These are phyloP conservation scores for Mercurialis annua DNA, from an alignment of 345 rosid species.

Conservation along the genomic window DNA sequence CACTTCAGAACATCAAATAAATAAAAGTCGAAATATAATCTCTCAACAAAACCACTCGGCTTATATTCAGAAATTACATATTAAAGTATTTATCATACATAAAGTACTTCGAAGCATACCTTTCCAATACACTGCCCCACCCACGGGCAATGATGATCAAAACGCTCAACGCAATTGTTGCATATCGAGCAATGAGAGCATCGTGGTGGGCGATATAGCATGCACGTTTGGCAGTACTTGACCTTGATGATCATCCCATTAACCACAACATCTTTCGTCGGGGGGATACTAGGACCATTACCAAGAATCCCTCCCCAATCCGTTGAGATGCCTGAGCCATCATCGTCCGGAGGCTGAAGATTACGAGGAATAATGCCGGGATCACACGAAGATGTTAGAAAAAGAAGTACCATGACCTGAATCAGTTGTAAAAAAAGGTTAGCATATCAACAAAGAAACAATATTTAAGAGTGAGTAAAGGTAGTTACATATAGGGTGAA, in stretches of 20 bases:
- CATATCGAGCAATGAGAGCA: conserved; percentile 96
- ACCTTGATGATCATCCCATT: conserved; percentile 64
- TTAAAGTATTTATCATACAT: background rate
- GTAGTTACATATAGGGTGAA: conserved; percentile 54
- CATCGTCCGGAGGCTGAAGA: conserved; percentile 77
- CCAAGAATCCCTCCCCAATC: conserved; percentile 44
- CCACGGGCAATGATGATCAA: conserved; percentile 99
- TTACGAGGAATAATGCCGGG: conserved; percentile 94
- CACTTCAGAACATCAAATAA: conserved; percentile 22
- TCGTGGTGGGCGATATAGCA: conserved; percentile 89
- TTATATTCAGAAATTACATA: background rate
- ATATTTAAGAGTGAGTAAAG: background rate
- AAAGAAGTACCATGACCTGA: conserved; percentile 69
- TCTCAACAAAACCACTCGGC: conserved; percentile 1
- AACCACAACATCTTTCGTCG: conserved; percentile 63
- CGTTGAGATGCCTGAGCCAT: conserved; percentile 43
- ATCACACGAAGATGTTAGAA: conserved; percentile 88
- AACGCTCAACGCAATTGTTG: conserved; percentile 88
- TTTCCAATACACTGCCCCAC: conserved; percentile 95
- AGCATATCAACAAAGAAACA: conserved; percentile 4
- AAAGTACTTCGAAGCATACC: conserved; percentile 35
- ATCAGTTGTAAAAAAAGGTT: no score
- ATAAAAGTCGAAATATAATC: background rate
- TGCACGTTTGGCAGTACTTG: conserved; percentile 89
- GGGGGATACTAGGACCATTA: conserved; percentile 46